A percentile compares a stretch with the other conserved stretches of the same genome.
Evolutionary conservation across 2,329 filamentous ascomycete species (phyloP).

Genomic region (Colletotrichum chlorophyti): DNA sequence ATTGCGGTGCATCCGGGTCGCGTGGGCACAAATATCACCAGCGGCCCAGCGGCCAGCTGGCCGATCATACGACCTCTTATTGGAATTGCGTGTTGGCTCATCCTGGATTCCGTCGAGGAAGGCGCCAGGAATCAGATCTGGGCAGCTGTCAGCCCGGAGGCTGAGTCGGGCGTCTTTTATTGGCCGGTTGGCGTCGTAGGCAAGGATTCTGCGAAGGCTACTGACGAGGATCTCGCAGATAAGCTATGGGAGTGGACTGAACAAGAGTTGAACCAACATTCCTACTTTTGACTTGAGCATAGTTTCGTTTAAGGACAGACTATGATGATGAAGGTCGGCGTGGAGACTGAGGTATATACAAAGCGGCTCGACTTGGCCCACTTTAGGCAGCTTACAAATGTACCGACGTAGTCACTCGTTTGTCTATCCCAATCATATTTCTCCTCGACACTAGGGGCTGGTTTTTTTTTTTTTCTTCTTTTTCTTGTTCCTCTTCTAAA

Average conservation of each 20-base stretch:
- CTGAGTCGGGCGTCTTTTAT: constrained; percentile 40
- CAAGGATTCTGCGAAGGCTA: constrained; percentile 31
- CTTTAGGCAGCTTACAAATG: no score
- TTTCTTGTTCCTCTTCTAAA: no score
- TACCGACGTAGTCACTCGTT: no score
- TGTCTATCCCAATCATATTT: no score
- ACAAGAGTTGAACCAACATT: constrained; percentile 37
- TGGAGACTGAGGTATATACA: no score
- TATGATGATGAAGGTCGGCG: no score
- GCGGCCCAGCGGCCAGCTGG: neutral
- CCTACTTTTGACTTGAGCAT: no score
- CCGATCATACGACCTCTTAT: constrained; percentile 13
- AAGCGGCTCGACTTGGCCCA: no score
- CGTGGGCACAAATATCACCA: constrained; percentile 37
- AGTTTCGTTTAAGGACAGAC: no score
- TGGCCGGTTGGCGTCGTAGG: constrained; percentile 38
- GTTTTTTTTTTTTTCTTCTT: no score
- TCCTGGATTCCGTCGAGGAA: neutral
- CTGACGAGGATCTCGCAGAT: constrained; percentile 36
- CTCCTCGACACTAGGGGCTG: no score
- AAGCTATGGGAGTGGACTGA: constrained; percentile 45
- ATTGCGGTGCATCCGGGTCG: constrained; percentile 54
- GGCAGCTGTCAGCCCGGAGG: constrained; percentile 22
- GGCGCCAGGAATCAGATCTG: constrained; percentile 30
- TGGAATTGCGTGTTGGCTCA: neutral